phyloP scores from a whole-genome alignment of 257 asterid genomes.

The Plectranthus barbatus region DNA sequence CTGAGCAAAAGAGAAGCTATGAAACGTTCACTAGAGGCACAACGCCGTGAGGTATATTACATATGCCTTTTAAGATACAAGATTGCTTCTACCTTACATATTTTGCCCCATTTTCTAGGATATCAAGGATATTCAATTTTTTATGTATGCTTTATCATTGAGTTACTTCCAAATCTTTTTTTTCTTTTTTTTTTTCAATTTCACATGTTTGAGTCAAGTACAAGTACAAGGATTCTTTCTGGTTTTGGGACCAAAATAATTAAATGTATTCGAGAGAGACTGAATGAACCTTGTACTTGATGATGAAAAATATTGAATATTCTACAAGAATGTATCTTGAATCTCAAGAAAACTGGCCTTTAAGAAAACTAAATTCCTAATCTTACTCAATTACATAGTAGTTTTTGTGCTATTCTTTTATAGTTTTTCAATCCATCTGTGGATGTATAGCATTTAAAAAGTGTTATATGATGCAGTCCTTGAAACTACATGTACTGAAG shows the following conservation, averaged over 20 bases:
- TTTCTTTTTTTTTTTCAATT: neutral
- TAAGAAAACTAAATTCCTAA: neutral
- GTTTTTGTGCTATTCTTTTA: neutral
- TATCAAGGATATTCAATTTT: neutral
- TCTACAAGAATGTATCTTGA: neutral
- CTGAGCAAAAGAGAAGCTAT: constrained; percentile 84
- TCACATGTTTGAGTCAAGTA: neutral
- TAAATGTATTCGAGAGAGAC: neutral
- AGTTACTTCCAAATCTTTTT: neutral
- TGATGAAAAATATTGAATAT: neutral
- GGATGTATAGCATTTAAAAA: neutral
- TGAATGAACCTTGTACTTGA: neutral
- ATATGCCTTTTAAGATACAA: neutral
- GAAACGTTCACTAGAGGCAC: constrained; percentile 88
- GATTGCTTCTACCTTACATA: neutral
- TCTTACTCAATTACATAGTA: neutral
- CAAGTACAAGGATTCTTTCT: neutral
- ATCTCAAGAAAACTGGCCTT: neutral
- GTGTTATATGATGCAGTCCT: constrained; percentile 58
- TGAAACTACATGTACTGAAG: constrained; percentile 81
- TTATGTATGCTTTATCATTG: neutral
- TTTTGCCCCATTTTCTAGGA: neutral
- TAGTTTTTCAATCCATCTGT: neutral
- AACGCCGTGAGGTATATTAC: constrained; percentile 69
- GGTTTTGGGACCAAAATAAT: neutral